Conservation (phyloP, 306 rosid species). For the Heteromeles arbutifolia region DNA sequence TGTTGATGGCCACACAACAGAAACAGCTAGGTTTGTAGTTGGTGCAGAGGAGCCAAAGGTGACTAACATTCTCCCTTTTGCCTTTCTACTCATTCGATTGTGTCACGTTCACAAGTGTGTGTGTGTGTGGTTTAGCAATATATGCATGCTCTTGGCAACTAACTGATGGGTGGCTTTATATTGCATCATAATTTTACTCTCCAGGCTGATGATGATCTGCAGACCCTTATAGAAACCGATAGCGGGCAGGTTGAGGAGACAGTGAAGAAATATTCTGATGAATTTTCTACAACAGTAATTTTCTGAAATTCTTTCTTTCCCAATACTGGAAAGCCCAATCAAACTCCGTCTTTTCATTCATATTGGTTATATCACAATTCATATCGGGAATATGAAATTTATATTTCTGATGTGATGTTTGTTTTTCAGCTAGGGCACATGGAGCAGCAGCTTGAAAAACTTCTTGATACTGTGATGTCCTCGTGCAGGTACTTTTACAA, state of each 20-base stretch:
- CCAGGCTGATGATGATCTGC: conserved; percentile 51
- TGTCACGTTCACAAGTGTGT: not conserved
- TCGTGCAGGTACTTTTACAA: conserved; percentile 52
- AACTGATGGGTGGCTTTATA: conserved; percentile 5
- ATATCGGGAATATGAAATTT: not conserved
- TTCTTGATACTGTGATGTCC: conserved; percentile 55
- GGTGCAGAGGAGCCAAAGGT: conserved; percentile 16
- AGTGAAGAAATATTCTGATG: conserved; percentile 45
- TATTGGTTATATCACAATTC: not conserved
- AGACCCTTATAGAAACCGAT: conserved; percentile 46
- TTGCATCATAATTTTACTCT: not conserved
- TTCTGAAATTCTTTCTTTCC: conserved; percentile 16
- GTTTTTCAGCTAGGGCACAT: conserved; percentile 59
- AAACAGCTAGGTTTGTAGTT: not conserved
- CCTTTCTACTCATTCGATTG: not conserved
- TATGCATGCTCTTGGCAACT: not conserved
- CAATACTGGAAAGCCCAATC: not conserved
- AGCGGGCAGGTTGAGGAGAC: conserved; percentile 36
- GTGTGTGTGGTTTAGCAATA: not conserved
- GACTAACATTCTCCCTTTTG: not conserved
- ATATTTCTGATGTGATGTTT: not conserved
- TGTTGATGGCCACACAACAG: not conserved
- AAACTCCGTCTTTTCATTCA: not conserved
- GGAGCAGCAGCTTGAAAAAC: conserved; percentile 66
- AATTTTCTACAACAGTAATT: conserved; percentile 53